Base-by-base conservation (phyloP, 2,329 filamentous ascomycete species). In the Rutstroemia sp. region DNA sequence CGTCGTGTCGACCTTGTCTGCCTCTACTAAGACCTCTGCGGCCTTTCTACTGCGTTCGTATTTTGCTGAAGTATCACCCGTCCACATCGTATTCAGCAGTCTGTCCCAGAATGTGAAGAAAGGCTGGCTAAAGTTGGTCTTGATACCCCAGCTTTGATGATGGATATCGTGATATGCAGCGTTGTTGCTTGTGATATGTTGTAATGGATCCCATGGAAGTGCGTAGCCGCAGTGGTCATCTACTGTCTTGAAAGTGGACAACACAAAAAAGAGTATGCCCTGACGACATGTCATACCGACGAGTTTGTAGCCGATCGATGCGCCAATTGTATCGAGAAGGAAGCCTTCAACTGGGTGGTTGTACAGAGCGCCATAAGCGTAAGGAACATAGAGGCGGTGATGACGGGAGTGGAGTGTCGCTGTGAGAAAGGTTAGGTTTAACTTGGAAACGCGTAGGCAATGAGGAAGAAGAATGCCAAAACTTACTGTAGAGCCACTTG, bases 71-170 rank as follows among this genome's bases (percentile, higher is more conserved):
- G 66, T 67, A 54, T 69, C 66, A 6, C 68, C 68, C 4, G 39
- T 56, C 64, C 66, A 70, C 40, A 69, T 58, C 9, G 94, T 99
- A 51, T 86, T 84, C 21, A 96, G 76, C 27, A 91, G 68, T 48
- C 81, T 78, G 70, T 99, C 94, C 90, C 94, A 97, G 74, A 96
- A 91, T 48, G 88, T 96, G 74, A 97, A 96, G 75, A 92, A 95
- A 3, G 89, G 89, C 72, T 95, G 89, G 5, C 86, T 87, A 71
- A 90, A 95, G 74, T 95, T 95, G 62, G 87, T 88, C 80, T 97
- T 99, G 79, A 99, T 96, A 57, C 94, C 94, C 92, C 92, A 97
- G 73, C 89, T 95, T 74, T 99, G 94, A 74, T 99, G 94, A 73
- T 99, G 94, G 58, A 99, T 92, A 69, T 99, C 94, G 69, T 99